These are phyloP conservation scores for Bipolaris bicolor DNA, from an alignment of 2,329 filamentous ascomycete species.

Conservation along the genomic window DNA sequence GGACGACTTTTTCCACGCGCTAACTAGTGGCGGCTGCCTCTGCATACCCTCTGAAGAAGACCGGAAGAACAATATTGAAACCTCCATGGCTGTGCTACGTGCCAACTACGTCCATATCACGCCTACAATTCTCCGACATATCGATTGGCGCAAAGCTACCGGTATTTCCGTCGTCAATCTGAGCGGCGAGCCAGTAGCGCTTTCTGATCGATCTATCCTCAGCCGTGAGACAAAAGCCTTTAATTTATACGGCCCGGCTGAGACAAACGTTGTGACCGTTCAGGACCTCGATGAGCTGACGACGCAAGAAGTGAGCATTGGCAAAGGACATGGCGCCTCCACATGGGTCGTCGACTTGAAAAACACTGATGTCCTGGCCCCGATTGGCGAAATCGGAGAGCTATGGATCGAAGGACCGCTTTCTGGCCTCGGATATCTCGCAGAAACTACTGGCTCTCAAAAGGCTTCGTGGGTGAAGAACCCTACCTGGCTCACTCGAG, in stretches of 20 bases:
- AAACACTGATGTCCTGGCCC: conserved; percentile 16
- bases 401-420: conserved; percentile 63
- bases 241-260: neutral
- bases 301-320: conserved; percentile 37
- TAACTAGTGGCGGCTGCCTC: conserved; percentile 55
- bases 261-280: neutral
- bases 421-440: conserved; percentile 35
- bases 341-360: conserved; percentile 38
- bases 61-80: conserved; percentile 56
- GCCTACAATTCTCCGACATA: conserved; percentile 52
- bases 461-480: conserved; percentile 13
- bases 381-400: conserved; percentile 47
- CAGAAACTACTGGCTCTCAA: conserved; percentile 11
- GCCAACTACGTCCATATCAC: conserved; percentile 54
- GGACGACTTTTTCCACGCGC: conserved; percentile 58
- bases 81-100: conserved; percentile 31
- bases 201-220: neutral
- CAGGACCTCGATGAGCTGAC: neutral
- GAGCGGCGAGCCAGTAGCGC: neutral
- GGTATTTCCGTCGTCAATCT: neutral
- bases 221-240: neutral
- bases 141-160: neutral
- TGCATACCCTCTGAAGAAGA: conserved; percentile 61
- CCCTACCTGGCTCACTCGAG: conserved; percentile 41
- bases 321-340: conserved; percentile 58